A percentile compares a stretch with the other conserved stretches of the same genome.
phyloP scores from a whole-genome alignment of 306 rosid species.

The Cucumis cinereus region DNA sequence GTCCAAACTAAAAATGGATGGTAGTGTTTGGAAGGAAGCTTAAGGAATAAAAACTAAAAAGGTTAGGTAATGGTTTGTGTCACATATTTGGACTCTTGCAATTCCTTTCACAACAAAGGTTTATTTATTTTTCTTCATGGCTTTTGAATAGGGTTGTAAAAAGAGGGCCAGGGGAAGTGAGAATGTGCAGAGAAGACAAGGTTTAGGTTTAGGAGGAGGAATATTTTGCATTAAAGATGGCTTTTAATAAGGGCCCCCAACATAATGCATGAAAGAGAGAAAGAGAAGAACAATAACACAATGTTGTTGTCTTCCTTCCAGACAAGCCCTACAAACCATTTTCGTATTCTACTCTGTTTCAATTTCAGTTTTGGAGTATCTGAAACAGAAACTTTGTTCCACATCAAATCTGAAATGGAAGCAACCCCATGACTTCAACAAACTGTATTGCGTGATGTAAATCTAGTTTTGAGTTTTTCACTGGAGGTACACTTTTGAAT shows the following conservation, averaged over 20 bases:
- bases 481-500: no score
- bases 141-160: slow-evolving; percentile 15
- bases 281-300: not conserved
- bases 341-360: no score
- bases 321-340: no score
- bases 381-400: no score
- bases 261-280: slow-evolving; percentile 7
- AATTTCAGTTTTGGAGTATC: no score
- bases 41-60: slow-evolving; percentile 32
- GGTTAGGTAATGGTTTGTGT: slow-evolving; percentile 69
- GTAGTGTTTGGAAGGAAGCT: slow-evolving; percentile 68
- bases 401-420: no score
- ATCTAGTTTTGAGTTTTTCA: no score
- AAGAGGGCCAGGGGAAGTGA: slow-evolving; percentile 12
- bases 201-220: slow-evolving; percentile 41
- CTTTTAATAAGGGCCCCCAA: slow-evolving; percentile 25
- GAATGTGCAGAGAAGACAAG: slow-evolving; percentile 42
- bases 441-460: no score
- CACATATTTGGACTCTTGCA: slow-evolving; percentile 17
- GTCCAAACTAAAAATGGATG: slow-evolving; percentile 50
- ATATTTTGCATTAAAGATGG: slow-evolving; percentile 35
- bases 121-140: not conserved
- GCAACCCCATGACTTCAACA: no score
- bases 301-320: no score
- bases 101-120: not conserved